Base-by-base conservation (phyloP, 805 yeast genomes). In the Starmera quercuum region DNA sequence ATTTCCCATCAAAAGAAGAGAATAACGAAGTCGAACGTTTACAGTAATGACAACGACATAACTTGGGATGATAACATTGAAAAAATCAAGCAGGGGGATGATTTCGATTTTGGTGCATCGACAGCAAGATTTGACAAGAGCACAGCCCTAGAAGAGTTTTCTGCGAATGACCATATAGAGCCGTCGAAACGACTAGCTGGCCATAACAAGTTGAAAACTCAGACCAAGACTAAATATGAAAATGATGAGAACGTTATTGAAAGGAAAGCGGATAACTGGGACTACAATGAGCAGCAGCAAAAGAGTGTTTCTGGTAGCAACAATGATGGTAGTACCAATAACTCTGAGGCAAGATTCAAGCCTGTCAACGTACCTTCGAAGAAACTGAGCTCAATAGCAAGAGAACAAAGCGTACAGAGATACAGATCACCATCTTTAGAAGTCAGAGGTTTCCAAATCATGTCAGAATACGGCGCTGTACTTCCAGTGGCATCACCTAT, bases 61-160 rank as follows among this genome's bases (percentile, higher is more conserved):
- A 71, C 64, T 30, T 74, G 78, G 77, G 68, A 64, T 34, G 74
- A 66, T 27, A 73, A 69, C 37, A 67, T 75, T 21, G 44, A 59
- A 36, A 59, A 63, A 38, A 68, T 73, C 53, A 66, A 73, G 43
- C 41, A 57, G 14, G 53, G 66, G 35, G 68, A 64, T 16, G 96
- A 86, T 42, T 88, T 88, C 58, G 96, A 88, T 54, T 88, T 88
- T 56, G 84, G 75, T 35, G 78, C 84, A 11, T 84, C 83, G 51
- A 66, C 88, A 41, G 79, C 79, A 17, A 75, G 78, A 64, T 88
- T 88, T 49, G 92, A 88, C 55, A 88, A 88, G 55, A 63, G 68
- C 38, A 66, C 78, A 6, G 90, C 87, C 4, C 82, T 88, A 55
- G 83, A 81, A 31, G 86, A 85, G 51, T 70, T 88, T 48, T 75